Evolutionary conservation across 2,329 filamentous ascomycete species (phyloP), one percentile per base, ranked within the genome.

Genomic region (Zymoseptoria passerinii): DNA sequence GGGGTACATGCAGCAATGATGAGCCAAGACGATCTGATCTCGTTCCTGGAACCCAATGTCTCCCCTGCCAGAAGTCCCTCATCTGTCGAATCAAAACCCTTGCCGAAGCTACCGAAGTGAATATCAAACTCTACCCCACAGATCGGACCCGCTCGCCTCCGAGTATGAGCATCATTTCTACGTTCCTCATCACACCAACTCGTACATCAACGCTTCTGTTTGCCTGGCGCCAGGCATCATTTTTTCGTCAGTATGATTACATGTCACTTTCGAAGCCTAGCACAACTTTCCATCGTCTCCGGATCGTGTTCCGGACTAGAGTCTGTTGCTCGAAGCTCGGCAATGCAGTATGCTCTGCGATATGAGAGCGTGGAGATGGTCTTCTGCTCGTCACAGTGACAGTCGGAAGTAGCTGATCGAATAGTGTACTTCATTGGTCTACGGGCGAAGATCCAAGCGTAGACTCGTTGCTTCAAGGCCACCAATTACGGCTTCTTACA

Each of bases 391-490:
- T 44, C 35, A 44, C 35, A 16, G 35, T 44, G 35, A 44, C 35
- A 44, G 13, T 13, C 59, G 76, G 77, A 9, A 71, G 74, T 10
- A 20, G 55, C 4, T 80, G 78, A 53, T 69, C 69, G 1, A n/a
- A 58, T 0, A 62, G 62, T 51, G 79, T 77, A 58, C 23, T 23
- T 2, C 23, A 23, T 3, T 23, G 4, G 23, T 23, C 23, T 4
- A 4, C 23, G 4, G 4, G 23, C 2, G 23, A 23, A 23, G 23
- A 23, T 23, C 23, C 2, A 23, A 23, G 23, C 4, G 23, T 3
- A 23, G 23, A 23, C 23, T 23, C 23, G 35, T 7, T 44, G 13
- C 35, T 44, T 13, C 16, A 6, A 44, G 35, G n/a, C 35, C 35
- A 44, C 13, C n/a, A 2, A 16, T 44, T 44, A 44, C 35, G 13